Evolutionary conservation across 768 basidiomycete species (phyloP), one percentile per base, ranked within the genome.

Genomic region (Suillus clintonianus): DNA sequence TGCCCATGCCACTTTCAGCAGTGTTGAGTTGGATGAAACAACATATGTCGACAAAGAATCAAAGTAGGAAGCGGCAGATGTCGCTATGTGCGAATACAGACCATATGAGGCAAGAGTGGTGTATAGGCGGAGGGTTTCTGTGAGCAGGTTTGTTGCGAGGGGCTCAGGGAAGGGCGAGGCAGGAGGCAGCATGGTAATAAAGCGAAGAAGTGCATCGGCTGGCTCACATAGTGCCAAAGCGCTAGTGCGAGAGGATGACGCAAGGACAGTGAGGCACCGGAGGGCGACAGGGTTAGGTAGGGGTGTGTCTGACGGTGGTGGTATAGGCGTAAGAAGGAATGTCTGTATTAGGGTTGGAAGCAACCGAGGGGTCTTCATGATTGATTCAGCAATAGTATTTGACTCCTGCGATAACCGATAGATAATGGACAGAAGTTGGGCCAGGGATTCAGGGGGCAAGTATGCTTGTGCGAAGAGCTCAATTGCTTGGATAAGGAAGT

Each of bases 41-140:
- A 85, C 70, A 62, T 84, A 87, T 55, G 73, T 72, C 9, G 81
- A 80, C 1, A 95, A 78, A 2, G 78, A 74, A 14, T 79, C 69
- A 55, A 93, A 81, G n/a, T 86, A 81, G 42, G 83, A 82, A 32
- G 79, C 70, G 0, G 90, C 89, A 4, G 85, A 86, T 9, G 87
- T 72, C 14, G 90, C 87, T 42, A 90, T 81, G 61, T 88, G 84
- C 0, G 92, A 76, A 67, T 89, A 89, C 1, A 97, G 72, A 1
- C 96, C 96, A 67, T 97, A 99, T 2, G 83, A 79, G 0, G 87
- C 93, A 10, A 97, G 81, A 3, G 77, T 70, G 0, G 80, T 71
- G 75, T 92, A 95, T 15, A 95, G 77, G 5, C 76, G 78, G 27
- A 99, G 77, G 0, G 89, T 90, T 36, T 76, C 77, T 1, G 76